Conservation (phyloP, 345 rosid genomes). For the Camelina sativa region DNA sequence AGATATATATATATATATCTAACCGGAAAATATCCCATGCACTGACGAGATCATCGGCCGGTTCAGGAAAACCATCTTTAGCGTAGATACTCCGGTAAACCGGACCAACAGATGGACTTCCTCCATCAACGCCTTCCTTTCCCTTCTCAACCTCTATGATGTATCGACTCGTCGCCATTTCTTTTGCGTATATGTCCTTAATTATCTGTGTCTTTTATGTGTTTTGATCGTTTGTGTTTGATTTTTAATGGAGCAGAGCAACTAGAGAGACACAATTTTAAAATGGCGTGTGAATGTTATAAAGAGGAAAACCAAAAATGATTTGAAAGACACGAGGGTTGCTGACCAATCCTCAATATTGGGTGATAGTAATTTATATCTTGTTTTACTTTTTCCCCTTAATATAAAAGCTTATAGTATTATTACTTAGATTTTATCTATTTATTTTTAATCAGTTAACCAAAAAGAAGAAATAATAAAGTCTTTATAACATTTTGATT, state of each 20-base stretch:
- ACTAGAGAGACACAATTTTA: not conserved
- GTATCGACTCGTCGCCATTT: constrained; percentile 41
- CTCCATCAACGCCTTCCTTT: constrained; percentile 55
- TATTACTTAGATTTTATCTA: not conserved
- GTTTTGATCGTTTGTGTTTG: constrained; percentile 2
- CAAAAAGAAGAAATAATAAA: not conserved
- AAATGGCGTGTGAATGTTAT: constrained; percentile 31
- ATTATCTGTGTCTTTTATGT: too few relatives aligned
- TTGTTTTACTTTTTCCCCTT: not conserved
- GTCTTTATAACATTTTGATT: not conserved
- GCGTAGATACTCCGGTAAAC: constrained; percentile 87
- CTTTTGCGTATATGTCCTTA: too few relatives aligned
- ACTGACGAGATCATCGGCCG: constrained; percentile 67
- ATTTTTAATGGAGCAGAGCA: not conserved
- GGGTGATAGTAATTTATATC: not conserved
- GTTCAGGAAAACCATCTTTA: constrained; percentile 80
- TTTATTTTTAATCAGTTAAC: not conserved
- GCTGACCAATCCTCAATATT: constrained; percentile 17
- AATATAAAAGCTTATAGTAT: not conserved
- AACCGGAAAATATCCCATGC: constrained; percentile 99
- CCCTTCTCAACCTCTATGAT: constrained; percentile 79
- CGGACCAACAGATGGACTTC: constrained; percentile 77
- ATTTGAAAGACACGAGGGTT: not conserved
- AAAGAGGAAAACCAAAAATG: not conserved
- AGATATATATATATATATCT: constrained; percentile 23